Evolutionary conservation across 441 rosid species (phyloP).

Genomic region (Mallotus repandus): DNA sequence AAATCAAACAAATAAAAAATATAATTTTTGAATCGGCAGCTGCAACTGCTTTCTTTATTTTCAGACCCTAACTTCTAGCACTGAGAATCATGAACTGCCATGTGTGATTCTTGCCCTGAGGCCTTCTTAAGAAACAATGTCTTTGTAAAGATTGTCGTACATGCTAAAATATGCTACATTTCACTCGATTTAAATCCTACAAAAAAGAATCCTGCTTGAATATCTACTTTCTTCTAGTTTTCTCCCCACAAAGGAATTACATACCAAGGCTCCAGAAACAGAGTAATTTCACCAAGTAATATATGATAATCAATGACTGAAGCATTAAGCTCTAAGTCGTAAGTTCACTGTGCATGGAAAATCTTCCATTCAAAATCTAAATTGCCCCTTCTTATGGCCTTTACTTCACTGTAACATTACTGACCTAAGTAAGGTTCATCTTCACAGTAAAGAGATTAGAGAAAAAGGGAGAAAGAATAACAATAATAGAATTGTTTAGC

Average conservation of each 20-base stretch:
- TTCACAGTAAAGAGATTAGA: not conserved
- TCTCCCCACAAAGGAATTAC: not conserved
- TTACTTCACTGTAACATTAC: not conserved
- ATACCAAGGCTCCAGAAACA: not conserved
- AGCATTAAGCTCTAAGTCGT: not conserved
- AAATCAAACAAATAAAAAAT: too few relatives aligned
- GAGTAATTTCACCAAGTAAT: not conserved
- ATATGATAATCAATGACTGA: not conserved
- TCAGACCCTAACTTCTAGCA: not conserved
- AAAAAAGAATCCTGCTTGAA: not conserved
- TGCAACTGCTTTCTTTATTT: not conserved
- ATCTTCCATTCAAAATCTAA: not conserved
- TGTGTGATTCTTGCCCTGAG: not conserved
- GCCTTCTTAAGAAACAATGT: not conserved
- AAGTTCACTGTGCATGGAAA: too few relatives aligned
- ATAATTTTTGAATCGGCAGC: not conserved
- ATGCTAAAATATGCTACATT: not conserved
- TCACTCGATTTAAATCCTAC: not conserved
- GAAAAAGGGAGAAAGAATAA: not conserved
- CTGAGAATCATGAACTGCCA: not conserved
- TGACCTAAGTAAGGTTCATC: not conserved
- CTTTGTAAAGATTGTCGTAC: not conserved
- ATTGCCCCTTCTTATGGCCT: not conserved
- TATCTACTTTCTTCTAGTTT: not conserved
- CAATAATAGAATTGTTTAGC: too few relatives aligned